Evolutionary conservation across 2,329 filamentous ascomycete genomes (phyloP).

Genomic region (Fusarium poae): DNA sequence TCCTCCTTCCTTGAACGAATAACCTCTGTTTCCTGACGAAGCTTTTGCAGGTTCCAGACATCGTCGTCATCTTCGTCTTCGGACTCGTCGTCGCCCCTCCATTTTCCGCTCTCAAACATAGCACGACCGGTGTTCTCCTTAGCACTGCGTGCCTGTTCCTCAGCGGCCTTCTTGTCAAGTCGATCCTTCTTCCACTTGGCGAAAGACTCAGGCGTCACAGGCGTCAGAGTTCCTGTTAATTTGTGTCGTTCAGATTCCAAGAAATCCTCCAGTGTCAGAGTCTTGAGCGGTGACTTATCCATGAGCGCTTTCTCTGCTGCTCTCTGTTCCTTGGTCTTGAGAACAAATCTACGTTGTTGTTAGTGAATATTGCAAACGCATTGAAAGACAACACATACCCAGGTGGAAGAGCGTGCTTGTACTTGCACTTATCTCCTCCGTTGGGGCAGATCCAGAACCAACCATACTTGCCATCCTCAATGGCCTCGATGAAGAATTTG

Average conservation of each 20-base stretch:
- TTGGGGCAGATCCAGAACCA: slow-evolving; percentile 99
- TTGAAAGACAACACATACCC: slow-evolving; percentile 72
- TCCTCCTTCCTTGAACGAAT: slow-evolving; percentile 81
- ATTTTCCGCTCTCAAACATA: slow-evolving; percentile 96
- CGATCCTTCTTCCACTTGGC: slow-evolving; percentile 98
- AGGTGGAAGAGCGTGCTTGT: slow-evolving; percentile 93
- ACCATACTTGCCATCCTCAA: slow-evolving; percentile 98
- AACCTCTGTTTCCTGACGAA: slow-evolving; percentile 87
- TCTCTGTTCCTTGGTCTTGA: slow-evolving; percentile 98
- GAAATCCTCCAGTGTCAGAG: slow-evolving; percentile 96
- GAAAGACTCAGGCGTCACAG: slow-evolving; percentile 92
- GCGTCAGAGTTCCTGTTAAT: slow-evolving; percentile 89
- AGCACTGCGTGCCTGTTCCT: slow-evolving; percentile 87
- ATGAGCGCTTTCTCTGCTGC: slow-evolving; percentile 94
- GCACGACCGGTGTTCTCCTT: slow-evolving; percentile 97
- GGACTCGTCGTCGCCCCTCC: slow-evolving; percentile 76
- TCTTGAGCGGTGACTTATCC: slow-evolving; percentile 95
- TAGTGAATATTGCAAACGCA: slow-evolving; percentile 35
- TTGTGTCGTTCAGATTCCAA: slow-evolving; percentile 96
- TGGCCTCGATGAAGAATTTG: slow-evolving; percentile 97
- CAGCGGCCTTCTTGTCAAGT: slow-evolving; percentile 93
- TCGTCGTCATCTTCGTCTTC: slow-evolving; percentile 70
- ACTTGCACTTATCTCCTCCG: slow-evolving; percentile 97
- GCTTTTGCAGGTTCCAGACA: slow-evolving; percentile 82
- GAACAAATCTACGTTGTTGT: slow-evolving; percentile 76